These are phyloP conservation scores for Penicillium psychrofluorescens DNA, from an alignment of 495 filamentous ascomycete species.

Conservation along the genomic window DNA sequence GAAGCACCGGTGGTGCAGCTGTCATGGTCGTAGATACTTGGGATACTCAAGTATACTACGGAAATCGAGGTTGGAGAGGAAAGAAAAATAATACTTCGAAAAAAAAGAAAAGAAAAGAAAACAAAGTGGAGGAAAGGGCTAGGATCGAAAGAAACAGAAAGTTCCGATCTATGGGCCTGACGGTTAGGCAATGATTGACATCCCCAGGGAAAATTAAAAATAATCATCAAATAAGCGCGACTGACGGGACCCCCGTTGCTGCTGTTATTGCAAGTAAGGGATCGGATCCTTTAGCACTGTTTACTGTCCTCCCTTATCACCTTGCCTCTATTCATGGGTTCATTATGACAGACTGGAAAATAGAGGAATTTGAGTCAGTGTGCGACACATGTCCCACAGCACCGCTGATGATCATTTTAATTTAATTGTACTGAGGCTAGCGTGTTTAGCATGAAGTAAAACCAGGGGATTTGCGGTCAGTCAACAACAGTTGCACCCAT, in stretches of 20 bases:
- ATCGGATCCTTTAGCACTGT: too few species aligned
- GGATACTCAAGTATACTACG: neutral
- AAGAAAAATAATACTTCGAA: constrained; percentile 5
- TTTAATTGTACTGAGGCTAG: neutral
- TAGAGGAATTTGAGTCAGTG: too few species aligned
- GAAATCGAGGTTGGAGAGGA: constrained; percentile 1
- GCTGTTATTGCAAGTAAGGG: too few species aligned
- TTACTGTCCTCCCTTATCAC: too few species aligned
- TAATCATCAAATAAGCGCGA: neutral
- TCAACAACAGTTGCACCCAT: constrained; percentile 3
- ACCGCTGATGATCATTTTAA: neutral
- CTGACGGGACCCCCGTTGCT: too few species aligned
- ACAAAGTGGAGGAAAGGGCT: neutral
- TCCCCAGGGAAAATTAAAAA: neutral
- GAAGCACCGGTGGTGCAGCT: constrained; percentile 33
- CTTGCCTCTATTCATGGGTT: too few species aligned
- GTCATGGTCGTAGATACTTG: constrained; percentile 20
- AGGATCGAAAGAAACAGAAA: constrained; percentile 9
- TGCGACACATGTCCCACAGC: too few species aligned
- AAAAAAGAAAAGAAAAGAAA: constrained; percentile 5
- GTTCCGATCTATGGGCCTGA: constrained; percentile 21
- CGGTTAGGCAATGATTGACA: constrained; percentile 23
- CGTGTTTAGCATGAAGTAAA: constrained; percentile 10
- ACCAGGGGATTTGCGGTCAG: constrained; percentile 13
- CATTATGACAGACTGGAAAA: too few species aligned